Percentiles rank a stretch among this genome's conserved stretches.
Conservation (phyloP, 805 yeast species). For the Schwanniomyces vanrijiae region DNA sequence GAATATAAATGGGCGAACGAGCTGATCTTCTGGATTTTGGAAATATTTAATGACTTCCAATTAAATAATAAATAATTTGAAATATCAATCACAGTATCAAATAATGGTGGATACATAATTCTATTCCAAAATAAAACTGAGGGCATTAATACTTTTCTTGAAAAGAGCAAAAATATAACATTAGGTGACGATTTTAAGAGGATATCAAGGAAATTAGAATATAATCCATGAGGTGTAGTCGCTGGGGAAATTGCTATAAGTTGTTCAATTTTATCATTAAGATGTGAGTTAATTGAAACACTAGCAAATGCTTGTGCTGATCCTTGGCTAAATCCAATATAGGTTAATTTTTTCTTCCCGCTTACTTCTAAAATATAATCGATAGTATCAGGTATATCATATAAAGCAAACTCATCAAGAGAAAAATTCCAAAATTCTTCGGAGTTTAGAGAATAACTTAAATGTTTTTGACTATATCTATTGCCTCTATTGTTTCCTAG, state of each 20-base stretch:
- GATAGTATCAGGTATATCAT: conserved; percentile 83
- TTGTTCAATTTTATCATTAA: conserved; percentile 53
- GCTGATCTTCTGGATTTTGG: conserved; percentile 69
- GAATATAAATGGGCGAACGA: conserved; percentile 87
- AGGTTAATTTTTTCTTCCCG: conserved; percentile 44
- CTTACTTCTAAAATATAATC: conserved; percentile 66
- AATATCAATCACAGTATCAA: conserved; percentile 67
- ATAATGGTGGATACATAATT: conserved; percentile 75
- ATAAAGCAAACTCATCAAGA: conserved; percentile 86
- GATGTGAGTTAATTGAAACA: conserved; percentile 59
- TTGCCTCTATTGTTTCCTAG: conserved; percentile 64
- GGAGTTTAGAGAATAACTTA: conserved; percentile 28
- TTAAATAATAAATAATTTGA: conserved; percentile 69
- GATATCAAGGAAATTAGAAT: conserved; percentile 72
- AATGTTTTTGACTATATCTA: conserved; percentile 85
- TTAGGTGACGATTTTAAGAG: conserved; percentile 76
- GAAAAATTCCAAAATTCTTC: conserved; percentile 84
- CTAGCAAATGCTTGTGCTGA: conserved; percentile 92
- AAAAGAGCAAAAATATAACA: conserved; percentile 68
- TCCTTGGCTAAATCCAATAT: conserved; percentile 92
- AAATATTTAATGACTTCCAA: conserved; percentile 77
- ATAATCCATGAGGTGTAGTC: conserved; percentile 84
- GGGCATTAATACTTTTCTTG: conserved; percentile 70
- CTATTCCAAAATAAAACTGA: conserved; percentile 79
- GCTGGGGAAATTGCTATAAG: conserved; percentile 93